Percentiles rank a stretch among this genome's conserved stretches.
phyloP scores from a whole-genome alignment of 2,329 filamentous ascomycete genomes.

The Tolypocladium album region DNA sequence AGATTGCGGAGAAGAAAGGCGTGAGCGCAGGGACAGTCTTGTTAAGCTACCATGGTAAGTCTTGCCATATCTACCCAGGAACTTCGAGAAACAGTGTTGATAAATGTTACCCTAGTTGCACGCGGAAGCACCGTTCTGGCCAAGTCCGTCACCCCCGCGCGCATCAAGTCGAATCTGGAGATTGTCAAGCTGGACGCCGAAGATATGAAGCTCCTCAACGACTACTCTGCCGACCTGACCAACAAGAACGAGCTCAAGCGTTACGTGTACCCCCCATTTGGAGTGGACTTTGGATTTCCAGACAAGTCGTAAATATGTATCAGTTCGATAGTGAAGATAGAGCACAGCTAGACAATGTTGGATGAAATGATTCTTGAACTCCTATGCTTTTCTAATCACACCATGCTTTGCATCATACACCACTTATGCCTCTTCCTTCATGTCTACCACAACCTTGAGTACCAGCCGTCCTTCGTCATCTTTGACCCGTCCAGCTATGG shows the following conservation, averaged over 20 bases:
- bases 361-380: not conserved
- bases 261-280: slow-evolving; percentile 60
- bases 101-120: slow-evolving; percentile 35
- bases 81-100: not conserved
- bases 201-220: slow-evolving; percentile 49
- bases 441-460: slow-evolving; percentile 60
- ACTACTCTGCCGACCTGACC: slow-evolving; percentile 40
- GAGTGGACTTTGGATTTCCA: slow-evolving; percentile 61
- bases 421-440: slow-evolving; percentile 11
- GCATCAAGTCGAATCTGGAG: slow-evolving; percentile 61
- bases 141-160: slow-evolving; percentile 58
- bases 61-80: not conserved
- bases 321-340: not conserved
- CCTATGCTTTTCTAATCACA: not conserved
- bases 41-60: slow-evolving; percentile 61
- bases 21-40: slow-evolving; percentile 52
- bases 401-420: not conserved
- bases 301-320: slow-evolving; percentile 37
- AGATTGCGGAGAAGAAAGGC: slow-evolving; percentile 53
- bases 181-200: slow-evolving; percentile 52
- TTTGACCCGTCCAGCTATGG: slow-evolving; percentile 60
- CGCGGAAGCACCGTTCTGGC: slow-evolving; percentile 61
- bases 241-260: slow-evolving; percentile 42
- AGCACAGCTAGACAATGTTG: not conserved
- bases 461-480: slow-evolving; percentile 61